Conservation (phyloP, 306 rosid species). For the Glycine latifolia region DNA sequence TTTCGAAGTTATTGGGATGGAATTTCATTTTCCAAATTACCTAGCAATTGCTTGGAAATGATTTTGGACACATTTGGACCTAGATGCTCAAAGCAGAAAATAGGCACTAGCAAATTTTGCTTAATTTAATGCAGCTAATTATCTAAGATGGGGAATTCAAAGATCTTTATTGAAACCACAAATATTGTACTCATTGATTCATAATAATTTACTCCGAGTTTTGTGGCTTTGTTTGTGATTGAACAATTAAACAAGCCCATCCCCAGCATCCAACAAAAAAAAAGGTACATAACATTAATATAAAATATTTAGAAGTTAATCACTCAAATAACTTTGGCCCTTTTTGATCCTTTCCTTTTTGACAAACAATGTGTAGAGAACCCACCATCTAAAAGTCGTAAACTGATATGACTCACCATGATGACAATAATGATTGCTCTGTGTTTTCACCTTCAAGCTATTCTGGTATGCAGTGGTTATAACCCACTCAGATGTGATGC, state of each 20-base stretch:
- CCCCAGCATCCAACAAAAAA: conserved; percentile 24
- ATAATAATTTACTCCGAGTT: conserved; percentile 1
- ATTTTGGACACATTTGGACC: no score
- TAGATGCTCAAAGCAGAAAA: background rate
- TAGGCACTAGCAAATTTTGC: conserved; percentile 20
- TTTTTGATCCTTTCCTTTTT: background rate
- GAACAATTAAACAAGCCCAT: conserved; percentile 20
- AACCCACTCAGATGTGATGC: conserved; percentile 59
- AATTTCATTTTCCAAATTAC: conserved; percentile 5
- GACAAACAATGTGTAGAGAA: conserved; percentile 33
- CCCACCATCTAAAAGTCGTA: conserved; percentile 52
- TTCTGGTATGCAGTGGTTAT: conserved; percentile 51
- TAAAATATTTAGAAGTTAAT: background rate
- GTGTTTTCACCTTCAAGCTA: conserved; percentile 54
- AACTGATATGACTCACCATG: conserved; percentile 52
- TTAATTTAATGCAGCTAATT: conserved; percentile 1
- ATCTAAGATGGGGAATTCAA: background rate
- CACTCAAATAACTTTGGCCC: conserved; percentile 30
- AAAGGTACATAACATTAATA: conserved; percentile 3
- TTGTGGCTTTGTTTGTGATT: conserved; percentile 24
- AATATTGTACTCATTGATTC: conserved; percentile 5
- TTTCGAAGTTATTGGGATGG: background rate
- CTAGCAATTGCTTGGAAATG: no score
- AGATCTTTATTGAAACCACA: conserved; percentile 1
- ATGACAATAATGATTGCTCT: conserved; percentile 53